phyloP scores from a whole-genome alignment of 441 rosid genomes.

The Adansonia madagascariensis region DNA sequence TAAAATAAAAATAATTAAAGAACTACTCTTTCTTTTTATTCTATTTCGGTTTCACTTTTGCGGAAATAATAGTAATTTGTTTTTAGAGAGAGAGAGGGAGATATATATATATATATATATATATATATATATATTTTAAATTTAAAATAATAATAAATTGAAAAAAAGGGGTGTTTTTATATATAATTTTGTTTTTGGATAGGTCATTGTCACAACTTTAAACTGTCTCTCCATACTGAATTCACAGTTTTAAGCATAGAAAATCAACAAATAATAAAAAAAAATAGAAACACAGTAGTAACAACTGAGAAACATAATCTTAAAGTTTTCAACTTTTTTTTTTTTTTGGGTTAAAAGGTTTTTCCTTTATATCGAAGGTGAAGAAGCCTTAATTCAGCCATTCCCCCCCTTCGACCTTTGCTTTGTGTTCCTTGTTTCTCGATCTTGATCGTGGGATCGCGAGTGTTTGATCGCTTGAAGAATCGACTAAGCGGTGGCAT shows the following conservation, averaged over 20 bases:
- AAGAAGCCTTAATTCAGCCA: not conserved
- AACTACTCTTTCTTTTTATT: too few species aligned
- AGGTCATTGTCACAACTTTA: slow-evolving; percentile 10
- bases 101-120: too few species aligned
- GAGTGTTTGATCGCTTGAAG: slow-evolving; percentile 14
- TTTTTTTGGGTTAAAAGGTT: not conserved
- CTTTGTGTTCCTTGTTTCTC: slow-evolving; percentile 23
- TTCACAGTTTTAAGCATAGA: slow-evolving; percentile 58
- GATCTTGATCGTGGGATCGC: slow-evolving; percentile 34
- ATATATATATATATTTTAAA: too few species aligned
- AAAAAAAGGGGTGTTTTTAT: too few species aligned
- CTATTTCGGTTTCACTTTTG: too few species aligned
- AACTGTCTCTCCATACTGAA: slow-evolving; percentile 60
- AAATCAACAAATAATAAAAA: slow-evolving; percentile 7
- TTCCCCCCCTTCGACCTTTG: not conserved
- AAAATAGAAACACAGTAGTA: slow-evolving; percentile 1
- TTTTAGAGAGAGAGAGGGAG: too few species aligned
- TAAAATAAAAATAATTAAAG: too few species aligned
- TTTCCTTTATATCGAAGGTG: slow-evolving; percentile 18
- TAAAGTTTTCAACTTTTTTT: not conserved
- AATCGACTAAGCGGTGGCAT: slow-evolving; percentile 22
- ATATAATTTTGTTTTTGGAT: not conserved
- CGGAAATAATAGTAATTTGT: too few species aligned
- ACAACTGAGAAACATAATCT: slow-evolving; percentile 11
- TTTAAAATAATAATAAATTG: too few species aligned